Evolutionary conservation across 2,329 filamentous ascomycete genomes (phyloP).

Genomic region (Colletotrichum caudatum): DNA sequence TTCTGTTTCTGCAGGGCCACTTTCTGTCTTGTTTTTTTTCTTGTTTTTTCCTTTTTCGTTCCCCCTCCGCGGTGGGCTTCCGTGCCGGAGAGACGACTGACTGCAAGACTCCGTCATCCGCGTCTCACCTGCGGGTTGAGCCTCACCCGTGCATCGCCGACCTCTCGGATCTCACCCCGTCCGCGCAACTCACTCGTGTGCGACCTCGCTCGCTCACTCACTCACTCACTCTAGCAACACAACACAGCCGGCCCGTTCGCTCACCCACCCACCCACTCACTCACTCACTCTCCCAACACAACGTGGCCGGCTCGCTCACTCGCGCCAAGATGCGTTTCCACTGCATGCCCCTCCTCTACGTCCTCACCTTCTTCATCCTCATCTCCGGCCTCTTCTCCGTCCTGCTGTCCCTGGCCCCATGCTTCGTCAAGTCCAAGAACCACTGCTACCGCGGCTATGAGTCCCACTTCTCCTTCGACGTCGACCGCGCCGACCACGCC

Average conservation of each 20-base stretch:
- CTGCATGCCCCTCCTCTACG: constrained; percentile 41
- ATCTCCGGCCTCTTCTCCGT: constrained; percentile 44
- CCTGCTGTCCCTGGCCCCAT: constrained; percentile 45
- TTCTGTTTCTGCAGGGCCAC: background rate
- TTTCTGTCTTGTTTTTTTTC: background rate
- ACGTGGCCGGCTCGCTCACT: background rate
- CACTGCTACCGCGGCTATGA: constrained; percentile 51
- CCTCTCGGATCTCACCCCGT: constrained; percentile 14
- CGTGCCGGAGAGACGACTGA: constrained; percentile 25
- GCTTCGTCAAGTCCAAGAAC: constrained; percentile 43
- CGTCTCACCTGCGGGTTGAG: constrained; percentile 22
- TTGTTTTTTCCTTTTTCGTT: background rate
- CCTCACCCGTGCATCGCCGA: constrained; percentile 27
- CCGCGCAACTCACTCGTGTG: background rate
- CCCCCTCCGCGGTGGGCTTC: background rate
- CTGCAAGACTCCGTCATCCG: constrained; percentile 15
- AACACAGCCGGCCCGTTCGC: background rate
- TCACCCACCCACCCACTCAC: too few relatives aligned
- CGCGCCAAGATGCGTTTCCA: constrained; percentile 36
- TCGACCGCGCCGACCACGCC: constrained; percentile 49
- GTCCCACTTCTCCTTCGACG: constrained; percentile 58
- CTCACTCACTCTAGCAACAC: background rate
- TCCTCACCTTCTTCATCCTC: constrained; percentile 41
- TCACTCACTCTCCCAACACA: constrained; percentile 1
- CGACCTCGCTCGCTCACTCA: constrained; percentile 4